Evolutionary conservation across 345 rosid genomes (phyloP), one percentile per base, ranked within the genome.

Genomic region (Eucalyptus polybractea): DNA sequence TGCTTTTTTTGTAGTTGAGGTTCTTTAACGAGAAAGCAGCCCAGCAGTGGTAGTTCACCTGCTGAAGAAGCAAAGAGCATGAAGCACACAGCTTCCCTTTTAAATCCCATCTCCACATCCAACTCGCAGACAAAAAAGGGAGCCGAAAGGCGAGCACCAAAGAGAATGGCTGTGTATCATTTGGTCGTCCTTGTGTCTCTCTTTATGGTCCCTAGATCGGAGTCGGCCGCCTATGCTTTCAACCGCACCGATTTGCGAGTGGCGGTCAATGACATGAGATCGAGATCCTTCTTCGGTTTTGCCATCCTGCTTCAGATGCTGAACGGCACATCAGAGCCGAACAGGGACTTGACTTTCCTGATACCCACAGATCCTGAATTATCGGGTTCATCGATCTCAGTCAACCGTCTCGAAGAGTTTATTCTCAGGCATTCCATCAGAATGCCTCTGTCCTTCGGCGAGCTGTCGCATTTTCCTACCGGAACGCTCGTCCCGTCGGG

Each of bases 261-360:
- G 40, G 88, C 45, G 2, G 88, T 42, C 65, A 10, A 44, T 45
- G 90, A 87, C 72, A 87, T 76, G 53, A 86, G 80, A 87, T 89
- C 90, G 11, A 81, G 81, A 58, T 87, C 88, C 69, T 89, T 50
- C 89, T 89, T 50, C 40, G 90, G 87, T 33, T 89, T 89, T 33
- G 90, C 90, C 53, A 53, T 89, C 56, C 90, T 53, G 13, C 88
- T 89, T 56, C 88, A 89, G 53, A 89, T 89, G 86, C 86, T 86
- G 86, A 86, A 86, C 53, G 27, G 85, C 24, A 67, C 90, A 25
- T 87, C 76, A 2, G 86, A 51, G 49, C 88, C 45, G 44, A 11
- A 87, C 80, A 86, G 50, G 88, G 88, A 89, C 88, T 21, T 51
- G 67, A 89, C 90, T 31, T 87, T 87, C 80, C 40, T 87, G 49